These are phyloP conservation scores for Cystobasidiopsis lactophilus DNA, from an alignment of 768 basidiomycete species.

Conservation along the genomic window DNA sequence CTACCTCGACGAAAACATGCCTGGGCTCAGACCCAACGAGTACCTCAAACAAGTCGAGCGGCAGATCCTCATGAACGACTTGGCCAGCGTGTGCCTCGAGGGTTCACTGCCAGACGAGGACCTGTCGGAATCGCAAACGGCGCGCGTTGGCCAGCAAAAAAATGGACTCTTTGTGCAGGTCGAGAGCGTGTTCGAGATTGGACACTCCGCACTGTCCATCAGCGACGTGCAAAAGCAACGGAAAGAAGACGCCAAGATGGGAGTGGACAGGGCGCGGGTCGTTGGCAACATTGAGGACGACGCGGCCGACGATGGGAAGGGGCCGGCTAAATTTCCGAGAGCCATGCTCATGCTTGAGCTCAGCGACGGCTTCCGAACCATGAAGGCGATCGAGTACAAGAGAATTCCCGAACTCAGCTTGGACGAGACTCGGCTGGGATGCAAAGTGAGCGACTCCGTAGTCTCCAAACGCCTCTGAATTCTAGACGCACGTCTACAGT, in stretches of 20 bases:
- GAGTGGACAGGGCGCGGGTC: background rate
- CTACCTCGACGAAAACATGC: background rate
- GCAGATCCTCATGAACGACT: background rate
- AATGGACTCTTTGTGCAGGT: conserved; percentile 48
- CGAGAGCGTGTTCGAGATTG: conserved; percentile 56
- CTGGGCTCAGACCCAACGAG: background rate
- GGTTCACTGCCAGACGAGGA: background rate
- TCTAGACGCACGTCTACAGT: conserved; percentile 26
- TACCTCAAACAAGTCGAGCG: background rate
- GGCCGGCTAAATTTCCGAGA: conserved; percentile 56
- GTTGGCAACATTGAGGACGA: conserved; percentile 32
- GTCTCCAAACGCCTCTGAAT: background rate
- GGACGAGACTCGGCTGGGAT: conserved; percentile 57
- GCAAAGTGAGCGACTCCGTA: conserved; percentile 36
- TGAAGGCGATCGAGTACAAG: conserved; percentile 61
- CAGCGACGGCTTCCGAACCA: conserved; percentile 46
- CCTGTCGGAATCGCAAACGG: background rate
- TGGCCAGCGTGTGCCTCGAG: background rate
- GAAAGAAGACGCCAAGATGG: conserved; percentile 33
- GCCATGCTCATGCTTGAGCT: conserved; percentile 54
- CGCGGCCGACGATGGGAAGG: conserved; percentile 35
- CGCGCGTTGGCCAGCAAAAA: background rate
- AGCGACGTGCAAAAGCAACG: conserved; percentile 44
- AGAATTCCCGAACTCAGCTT: conserved; percentile 42
- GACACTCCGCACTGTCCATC: conserved; percentile 56